A percentile compares a stretch with the other conserved stretches of the same genome.
Conservation (phyloP, 371 early-diverging fungal species). For the Dichotomocladium elegans region DNA sequence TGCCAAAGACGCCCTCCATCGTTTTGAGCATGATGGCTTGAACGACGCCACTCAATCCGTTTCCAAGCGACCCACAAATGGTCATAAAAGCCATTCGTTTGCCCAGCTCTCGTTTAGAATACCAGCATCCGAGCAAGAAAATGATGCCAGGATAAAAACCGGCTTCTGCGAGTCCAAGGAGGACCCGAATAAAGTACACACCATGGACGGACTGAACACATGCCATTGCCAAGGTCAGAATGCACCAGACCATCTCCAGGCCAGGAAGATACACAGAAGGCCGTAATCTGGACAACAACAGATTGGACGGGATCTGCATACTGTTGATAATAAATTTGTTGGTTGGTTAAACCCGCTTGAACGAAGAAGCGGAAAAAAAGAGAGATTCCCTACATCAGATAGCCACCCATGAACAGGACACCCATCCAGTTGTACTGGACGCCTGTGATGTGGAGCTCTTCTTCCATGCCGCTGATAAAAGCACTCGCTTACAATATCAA, state of each 20-base stretch:
- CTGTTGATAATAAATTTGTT: constrained; percentile 11
- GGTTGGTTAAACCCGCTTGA: background rate
- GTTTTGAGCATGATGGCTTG: constrained; percentile 45
- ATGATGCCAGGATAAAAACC: constrained; percentile 59
- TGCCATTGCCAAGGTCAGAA: constrained; percentile 56
- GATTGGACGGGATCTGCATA: constrained; percentile 62
- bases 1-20: constrained; percentile 36
- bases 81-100: constrained; percentile 32
- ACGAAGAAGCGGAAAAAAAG: too few species aligned
- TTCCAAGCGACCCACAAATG: constrained; percentile 38
- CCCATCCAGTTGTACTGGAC: constrained; percentile 47
- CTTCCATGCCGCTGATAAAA: constrained; percentile 51
- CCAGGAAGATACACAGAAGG: constrained; percentile 52
- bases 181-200: constrained; percentile 47
- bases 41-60: constrained; percentile 36
- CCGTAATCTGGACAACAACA: constrained; percentile 46
- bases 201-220: constrained; percentile 46
- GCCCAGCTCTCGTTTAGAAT: constrained; percentile 46
- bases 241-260: constrained; percentile 52
- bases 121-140: constrained; percentile 47
- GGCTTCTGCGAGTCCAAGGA: constrained; percentile 61
- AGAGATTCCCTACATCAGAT: constrained; percentile 26
- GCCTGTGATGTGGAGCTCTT: constrained; percentile 34
- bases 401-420: constrained; percentile 37
- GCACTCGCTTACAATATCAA: constrained; percentile 31